These are phyloP conservation scores for Chaetoceros muelleri DNA, from an alignment of 108 stramenopile genomes.

Conservation along the genomic window DNA sequence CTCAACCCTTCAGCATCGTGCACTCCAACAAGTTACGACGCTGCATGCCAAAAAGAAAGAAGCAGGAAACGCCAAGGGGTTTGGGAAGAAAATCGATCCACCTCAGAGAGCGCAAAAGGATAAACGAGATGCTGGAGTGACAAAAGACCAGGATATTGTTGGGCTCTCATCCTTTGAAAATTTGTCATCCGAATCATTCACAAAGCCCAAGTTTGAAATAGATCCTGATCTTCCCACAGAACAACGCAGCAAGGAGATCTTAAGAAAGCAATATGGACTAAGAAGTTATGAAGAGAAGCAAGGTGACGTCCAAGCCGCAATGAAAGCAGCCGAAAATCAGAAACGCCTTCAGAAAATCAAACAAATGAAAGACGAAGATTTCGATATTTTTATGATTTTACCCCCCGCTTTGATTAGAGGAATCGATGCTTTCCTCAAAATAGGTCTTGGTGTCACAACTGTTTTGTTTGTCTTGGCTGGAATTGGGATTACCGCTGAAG, in stretches of 20 bases:
- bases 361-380: constrained; percentile 39
- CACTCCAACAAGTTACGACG: too few species aligned
- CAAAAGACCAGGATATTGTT: not conserved
- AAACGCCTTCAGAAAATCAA: constrained; percentile 15
- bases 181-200: not conserved
- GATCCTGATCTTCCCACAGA: constrained; percentile 27
- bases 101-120: constrained; percentile 4
- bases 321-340: constrained; percentile 7
- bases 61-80: constrained; percentile 6
- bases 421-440: constrained; percentile 67
- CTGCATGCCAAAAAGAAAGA: constrained; percentile 18
- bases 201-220: not conserved
- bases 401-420: constrained; percentile 45
- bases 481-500: constrained; percentile 62
- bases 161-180: not conserved
- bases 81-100: constrained; percentile 13
- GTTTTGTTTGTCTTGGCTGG: constrained; percentile 57
- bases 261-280: constrained; percentile 62
- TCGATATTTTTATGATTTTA: constrained; percentile 52
- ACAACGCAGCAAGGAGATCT: constrained; percentile 42
- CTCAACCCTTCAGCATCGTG: too few species aligned
- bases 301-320: constrained; percentile 16
- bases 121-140: too few species aligned
- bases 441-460: constrained; percentile 45
- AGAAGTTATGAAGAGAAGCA: constrained; percentile 66